These are phyloP conservation scores for Beauveria scarabaeidicola DNA, from an alignment of 2,329 filamentous ascomycete species.

Conservation along the genomic window DNA sequence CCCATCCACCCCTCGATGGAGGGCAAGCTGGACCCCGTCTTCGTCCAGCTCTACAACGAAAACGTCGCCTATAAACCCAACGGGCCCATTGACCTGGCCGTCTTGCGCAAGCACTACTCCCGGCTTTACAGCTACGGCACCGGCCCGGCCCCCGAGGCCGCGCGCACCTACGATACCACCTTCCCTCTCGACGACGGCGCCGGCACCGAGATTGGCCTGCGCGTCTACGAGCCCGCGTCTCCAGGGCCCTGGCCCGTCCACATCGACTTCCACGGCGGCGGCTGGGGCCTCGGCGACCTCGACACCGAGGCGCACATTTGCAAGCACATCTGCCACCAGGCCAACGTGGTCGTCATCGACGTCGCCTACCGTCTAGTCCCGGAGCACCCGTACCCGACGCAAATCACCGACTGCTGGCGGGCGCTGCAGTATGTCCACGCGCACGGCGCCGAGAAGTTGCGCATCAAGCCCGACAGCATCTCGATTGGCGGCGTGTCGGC, in stretches of 20 bases:
- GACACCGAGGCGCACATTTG: conserved; percentile 41
- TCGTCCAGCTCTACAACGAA: conserved; percentile 39
- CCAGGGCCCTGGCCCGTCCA: conserved; percentile 38
- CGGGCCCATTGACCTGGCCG: conserved; percentile 30
- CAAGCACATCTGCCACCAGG: conserved; percentile 35
- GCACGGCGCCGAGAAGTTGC: conserved; percentile 27
- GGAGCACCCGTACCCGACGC: conserved; percentile 39
- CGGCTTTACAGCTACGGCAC: conserved; percentile 37
- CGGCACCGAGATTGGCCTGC: conserved; percentile 24
- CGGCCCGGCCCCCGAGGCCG: conserved; percentile 31
- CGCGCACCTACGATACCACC: conserved; percentile 29
- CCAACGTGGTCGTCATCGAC: conserved; percentile 38
- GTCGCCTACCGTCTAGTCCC: conserved; percentile 45
- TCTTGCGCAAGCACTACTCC: conserved; percentile 33
- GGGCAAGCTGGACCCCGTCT: conserved; percentile 36
- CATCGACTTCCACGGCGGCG: conserved; percentile 41
- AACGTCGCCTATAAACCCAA: conserved; percentile 32
- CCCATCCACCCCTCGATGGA: conserved; percentile 39
- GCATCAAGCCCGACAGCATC: conserved; percentile 28
- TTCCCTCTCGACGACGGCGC: conserved; percentile 25
- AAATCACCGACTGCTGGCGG: conserved; percentile 39
- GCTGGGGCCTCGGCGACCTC: conserved; percentile 41
- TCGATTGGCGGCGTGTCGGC: conserved; percentile 39
- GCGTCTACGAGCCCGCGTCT: conserved; percentile 35
- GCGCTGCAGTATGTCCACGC: conserved; percentile 32